These are phyloP conservation scores for Streptanthus diversifolius DNA, from an alignment of 345 rosid species.

Conservation along the genomic window DNA sequence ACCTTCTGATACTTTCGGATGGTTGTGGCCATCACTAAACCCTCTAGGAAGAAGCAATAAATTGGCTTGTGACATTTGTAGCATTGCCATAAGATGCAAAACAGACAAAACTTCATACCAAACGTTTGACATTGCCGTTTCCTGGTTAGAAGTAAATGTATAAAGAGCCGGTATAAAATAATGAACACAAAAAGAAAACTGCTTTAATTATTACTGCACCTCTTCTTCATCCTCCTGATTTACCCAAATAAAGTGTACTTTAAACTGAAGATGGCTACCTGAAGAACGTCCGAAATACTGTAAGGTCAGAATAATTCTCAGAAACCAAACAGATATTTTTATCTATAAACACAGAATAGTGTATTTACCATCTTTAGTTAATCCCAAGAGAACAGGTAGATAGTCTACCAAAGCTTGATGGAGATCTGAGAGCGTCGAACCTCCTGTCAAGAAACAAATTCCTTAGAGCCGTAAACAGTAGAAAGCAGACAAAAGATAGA, in stretches of 20 bases:
- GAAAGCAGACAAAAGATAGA: not conserved
- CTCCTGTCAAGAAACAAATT: constrained; percentile 50
- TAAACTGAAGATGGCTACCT: constrained; percentile 75
- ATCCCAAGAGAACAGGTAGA: constrained; percentile 87
- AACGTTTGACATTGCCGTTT: constrained; percentile 76
- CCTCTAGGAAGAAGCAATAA: constrained; percentile 89
- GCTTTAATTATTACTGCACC: constrained; percentile 41
- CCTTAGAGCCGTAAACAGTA: constrained; percentile 15
- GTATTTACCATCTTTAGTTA: constrained; percentile 75
- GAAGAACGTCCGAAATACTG: constrained; percentile 24
- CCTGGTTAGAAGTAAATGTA: constrained; percentile 50
- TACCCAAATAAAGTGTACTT: constrained; percentile 81
- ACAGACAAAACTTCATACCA: constrained; percentile 98
- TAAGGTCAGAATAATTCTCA: constrained; percentile 18
- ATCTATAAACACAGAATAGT: not conserved
- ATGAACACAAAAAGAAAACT: not conserved
- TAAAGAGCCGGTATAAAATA: constrained; percentile 5
- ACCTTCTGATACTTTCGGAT: constrained; percentile 95
- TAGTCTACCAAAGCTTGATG: constrained; percentile 97
- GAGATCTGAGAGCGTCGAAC: constrained; percentile 90
- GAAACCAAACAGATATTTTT: not conserved
- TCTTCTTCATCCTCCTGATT: constrained; percentile 95
- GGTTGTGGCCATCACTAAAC: constrained; percentile 63
- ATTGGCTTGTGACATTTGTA: constrained; percentile 82
- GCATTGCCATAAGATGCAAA: constrained; percentile 96